phyloP scores from a whole-genome alignment of 1,139 yeast genomes.

The Sugiyamaella sp. region DNA sequence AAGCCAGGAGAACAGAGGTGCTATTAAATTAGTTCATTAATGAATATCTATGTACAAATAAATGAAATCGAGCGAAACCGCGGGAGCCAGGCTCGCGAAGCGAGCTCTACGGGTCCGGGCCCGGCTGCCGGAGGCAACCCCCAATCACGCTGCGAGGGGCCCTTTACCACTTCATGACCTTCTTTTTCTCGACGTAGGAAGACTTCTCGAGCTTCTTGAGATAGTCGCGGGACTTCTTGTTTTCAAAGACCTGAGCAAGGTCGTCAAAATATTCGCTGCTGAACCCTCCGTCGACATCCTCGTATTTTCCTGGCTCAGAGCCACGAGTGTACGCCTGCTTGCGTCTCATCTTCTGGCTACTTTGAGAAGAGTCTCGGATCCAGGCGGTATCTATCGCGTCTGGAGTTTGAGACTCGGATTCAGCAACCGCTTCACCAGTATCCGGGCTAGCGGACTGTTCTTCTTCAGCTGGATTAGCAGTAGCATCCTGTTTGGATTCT shows the following conservation, averaged over 20 bases:
- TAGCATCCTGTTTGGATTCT: constrained; percentile 5
- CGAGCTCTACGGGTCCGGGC: too few species aligned
- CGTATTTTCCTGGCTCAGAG: constrained; percentile 23
- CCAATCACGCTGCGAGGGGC: background rate
- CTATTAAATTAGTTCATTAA: too few species aligned
- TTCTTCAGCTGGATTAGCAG: constrained; percentile 7
- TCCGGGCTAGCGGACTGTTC: too few species aligned
- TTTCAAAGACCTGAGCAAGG: constrained; percentile 26
- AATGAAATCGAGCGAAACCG: too few species aligned
- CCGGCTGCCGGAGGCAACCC: too few species aligned
- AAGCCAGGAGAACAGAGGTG: too few species aligned
- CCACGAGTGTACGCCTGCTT: constrained; percentile 21
- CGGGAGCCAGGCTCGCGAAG: too few species aligned
- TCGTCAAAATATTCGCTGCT: constrained; percentile 30
- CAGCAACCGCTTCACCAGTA: too few species aligned
- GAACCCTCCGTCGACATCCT: constrained; percentile 23
- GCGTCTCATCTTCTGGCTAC: constrained; percentile 16
- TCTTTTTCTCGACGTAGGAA: constrained; percentile 20
- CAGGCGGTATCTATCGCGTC: constrained; percentile 19
- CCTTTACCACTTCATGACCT: constrained; percentile 16
- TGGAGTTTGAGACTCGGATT: background rate
- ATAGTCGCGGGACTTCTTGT: constrained; percentile 18
- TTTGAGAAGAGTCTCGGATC: constrained; percentile 2
- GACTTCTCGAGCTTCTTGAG: constrained; percentile 13
- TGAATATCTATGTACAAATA: constrained; percentile 8